A percentile compares a stretch with the other conserved stretches of the same genome.
phyloP scores from a whole-genome alignment of 2,329 filamentous ascomycete genomes.

The Penicillium sp. region DNA sequence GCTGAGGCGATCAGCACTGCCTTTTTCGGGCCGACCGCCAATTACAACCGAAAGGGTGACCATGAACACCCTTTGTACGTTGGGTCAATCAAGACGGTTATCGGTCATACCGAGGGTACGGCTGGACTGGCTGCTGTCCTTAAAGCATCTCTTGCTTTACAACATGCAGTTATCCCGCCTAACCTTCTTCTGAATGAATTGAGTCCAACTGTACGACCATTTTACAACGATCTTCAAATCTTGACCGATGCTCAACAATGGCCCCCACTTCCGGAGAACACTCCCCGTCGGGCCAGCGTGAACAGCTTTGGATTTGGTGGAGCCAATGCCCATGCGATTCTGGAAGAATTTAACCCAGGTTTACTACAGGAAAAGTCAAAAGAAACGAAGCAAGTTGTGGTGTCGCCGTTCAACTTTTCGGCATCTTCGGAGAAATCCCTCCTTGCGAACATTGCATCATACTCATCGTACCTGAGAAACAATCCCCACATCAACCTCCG shows the following conservation, averaged over 20 bases:
- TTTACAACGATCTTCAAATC: constrained; percentile 28
- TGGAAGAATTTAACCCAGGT: constrained; percentile 33
- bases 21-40: constrained; percentile 18
- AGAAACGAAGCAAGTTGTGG: background rate
- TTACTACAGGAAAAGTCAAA: background rate
- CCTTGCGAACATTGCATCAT: constrained; percentile 10
- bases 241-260: constrained; percentile 22
- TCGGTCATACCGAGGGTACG: constrained; percentile 40
- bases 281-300: constrained; percentile 41
- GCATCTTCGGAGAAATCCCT: constrained; percentile 23
- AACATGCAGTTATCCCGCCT: constrained; percentile 36
- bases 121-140: constrained; percentile 35
- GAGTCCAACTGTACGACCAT: constrained; percentile 27
- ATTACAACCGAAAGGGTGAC: constrained; percentile 4
- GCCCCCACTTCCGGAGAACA: constrained; percentile 23
- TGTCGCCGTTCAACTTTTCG: constrained; percentile 25
- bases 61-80: constrained; percentile 24
- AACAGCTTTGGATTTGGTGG: constrained; percentile 50
- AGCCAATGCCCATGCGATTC: constrained; percentile 41
- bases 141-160: constrained; percentile 43
- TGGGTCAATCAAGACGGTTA: constrained; percentile 34
- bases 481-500: constrained; percentile 5
- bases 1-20: constrained; percentile 25
- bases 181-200: constrained; percentile 32
- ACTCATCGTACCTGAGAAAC: constrained; percentile 12